phyloP scores from a whole-genome alignment of 2,329 filamentous ascomycete genomes.

The Fusarium dimerum region DNA sequence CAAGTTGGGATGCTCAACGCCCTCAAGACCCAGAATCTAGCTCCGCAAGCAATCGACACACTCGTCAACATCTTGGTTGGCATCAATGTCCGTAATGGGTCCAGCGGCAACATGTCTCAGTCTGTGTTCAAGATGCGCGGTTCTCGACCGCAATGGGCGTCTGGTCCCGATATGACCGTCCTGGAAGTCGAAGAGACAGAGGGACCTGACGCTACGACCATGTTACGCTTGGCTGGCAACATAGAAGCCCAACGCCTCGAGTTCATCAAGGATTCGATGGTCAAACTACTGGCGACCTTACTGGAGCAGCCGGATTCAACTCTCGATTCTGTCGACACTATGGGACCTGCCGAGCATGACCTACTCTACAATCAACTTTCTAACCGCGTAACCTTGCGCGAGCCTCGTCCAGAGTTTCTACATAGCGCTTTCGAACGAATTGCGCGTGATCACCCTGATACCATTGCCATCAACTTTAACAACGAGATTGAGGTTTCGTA shows the following conservation, averaged over 20 bases:
- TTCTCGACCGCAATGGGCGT: conserved; percentile 4
- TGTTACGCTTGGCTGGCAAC: conserved; percentile 3
- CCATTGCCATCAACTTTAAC: conserved; percentile 8
- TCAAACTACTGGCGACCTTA: not conserved
- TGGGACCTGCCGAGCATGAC: not conserved
- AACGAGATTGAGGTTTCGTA: conserved; percentile 1
- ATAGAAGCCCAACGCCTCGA: conserved; percentile 2
- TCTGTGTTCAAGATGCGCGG: conserved; percentile 1
- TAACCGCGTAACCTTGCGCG: not conserved
- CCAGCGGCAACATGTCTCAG: not conserved
- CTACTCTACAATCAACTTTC: conserved; percentile 3
- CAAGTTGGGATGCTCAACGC: conserved; percentile 25
- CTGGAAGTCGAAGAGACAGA: conserved; percentile 3
- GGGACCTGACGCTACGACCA: not conserved
- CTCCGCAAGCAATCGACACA: conserved; percentile 12
- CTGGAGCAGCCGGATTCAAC: conserved; percentile 1
- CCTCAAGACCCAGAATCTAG: not conserved
- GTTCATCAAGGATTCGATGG: conserved; percentile 5
- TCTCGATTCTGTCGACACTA: not conserved
- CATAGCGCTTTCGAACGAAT: conserved; percentile 6
- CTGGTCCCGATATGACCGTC: conserved; percentile 3
- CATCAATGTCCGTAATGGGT: not conserved
- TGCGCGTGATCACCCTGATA: not conserved
- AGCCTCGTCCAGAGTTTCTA: conserved; percentile 1
- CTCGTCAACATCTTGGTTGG: conserved; percentile 16